Base-by-base conservation (phyloP, 108 stramenopile species). In the Pseudonitzschia delicatissima region DNA sequence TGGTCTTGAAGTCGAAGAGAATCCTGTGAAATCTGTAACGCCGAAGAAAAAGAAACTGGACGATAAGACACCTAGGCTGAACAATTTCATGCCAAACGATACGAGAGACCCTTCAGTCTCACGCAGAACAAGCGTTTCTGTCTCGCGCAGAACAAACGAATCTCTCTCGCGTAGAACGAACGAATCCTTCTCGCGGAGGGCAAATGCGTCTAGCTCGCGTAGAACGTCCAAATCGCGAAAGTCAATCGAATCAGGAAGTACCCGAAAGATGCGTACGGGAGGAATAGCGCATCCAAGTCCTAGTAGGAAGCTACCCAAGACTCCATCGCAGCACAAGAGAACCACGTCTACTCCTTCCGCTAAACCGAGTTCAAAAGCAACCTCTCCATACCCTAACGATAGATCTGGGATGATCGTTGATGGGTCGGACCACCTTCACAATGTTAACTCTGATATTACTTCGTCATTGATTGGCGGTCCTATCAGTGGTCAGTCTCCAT, bases 391-490 rank as follows among this genome's bases (percentile, higher is more conserved):
- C 18, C 49, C 64, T 27, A 49, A 73, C 58, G 74, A 76, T 39
- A 49, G 74, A 33, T 76, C 74, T 3, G 74, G 74, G 21, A 76
- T 67, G 20, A 49, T 45, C 25, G 52, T 64, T 28, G 63, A 69
- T 5, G 60, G 64, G 29, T 34, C 37, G 0, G 62, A 68, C 32
- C 34, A 62, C 0, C 34, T 49, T 23, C 37, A 68, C 26, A 55
- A 55, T 27, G 74, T 76, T 17, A 44, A 64, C 18, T 76, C 74
- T 25, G 74, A 76, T 42, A 76, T 76, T 31, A 76, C 74, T 34
- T 63, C 68, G 6, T 76, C 74, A 13, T 60, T 76, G 5, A 39
- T 76, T 28, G 74, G 47, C 11, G 62, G 31, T 15, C 62, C 66
- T 21, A 42, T 62, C 27, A 51, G 50, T 34, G 35, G 45, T 17